These are phyloP conservation scores for Ceratocystis eucalypticola DNA, from an alignment of 2,329 filamentous ascomycete species.

Conservation along the genomic window DNA sequence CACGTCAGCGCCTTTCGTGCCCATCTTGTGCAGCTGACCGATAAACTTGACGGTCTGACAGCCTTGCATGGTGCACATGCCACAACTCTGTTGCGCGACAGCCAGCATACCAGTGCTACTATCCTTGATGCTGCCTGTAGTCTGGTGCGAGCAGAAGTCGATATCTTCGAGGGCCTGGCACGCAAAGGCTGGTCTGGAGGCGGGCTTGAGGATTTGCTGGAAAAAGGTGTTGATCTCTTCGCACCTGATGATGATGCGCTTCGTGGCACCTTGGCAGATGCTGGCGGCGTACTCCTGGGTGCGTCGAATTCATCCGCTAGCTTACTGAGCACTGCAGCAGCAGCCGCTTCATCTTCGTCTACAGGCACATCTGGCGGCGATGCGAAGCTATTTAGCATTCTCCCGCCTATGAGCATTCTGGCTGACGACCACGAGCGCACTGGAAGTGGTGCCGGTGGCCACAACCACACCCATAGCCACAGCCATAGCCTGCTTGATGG, in stretches of 20 bases:
- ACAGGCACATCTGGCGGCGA: constrained; percentile 26
- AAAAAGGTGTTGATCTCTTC: constrained; percentile 50
- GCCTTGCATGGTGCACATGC: constrained; percentile 47
- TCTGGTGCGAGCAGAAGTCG: constrained; percentile 53
- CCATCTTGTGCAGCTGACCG: constrained; percentile 50
- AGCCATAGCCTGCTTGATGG: neutral
- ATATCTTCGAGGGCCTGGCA: constrained; percentile 54
- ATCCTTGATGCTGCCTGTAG: constrained; percentile 53
- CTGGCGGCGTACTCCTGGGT: constrained; percentile 20
- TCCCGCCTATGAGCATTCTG: constrained; percentile 51
- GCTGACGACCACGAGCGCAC: constrained; percentile 29
- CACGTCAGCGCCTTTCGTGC: constrained; percentile 49
- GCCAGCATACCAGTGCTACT: constrained; percentile 48
- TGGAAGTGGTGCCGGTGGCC: neutral
- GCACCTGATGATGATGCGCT: constrained; percentile 28
- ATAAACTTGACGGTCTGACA: constrained; percentile 49
- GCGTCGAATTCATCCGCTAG: constrained; percentile 2
- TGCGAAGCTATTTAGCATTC: constrained; percentile 48
- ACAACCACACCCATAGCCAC: neutral
- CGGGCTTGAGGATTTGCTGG: constrained; percentile 51
- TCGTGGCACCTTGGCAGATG: constrained; percentile 20
- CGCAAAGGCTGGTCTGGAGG: constrained; percentile 55
- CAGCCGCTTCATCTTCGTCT: constrained; percentile 22
- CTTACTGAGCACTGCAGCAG: constrained; percentile 19
- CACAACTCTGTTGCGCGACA: constrained; percentile 45